Percentiles rank a stretch among this genome's conserved stretches.
Evolutionary conservation across 208 protist species (phyloP).

Genomic region (Kentomonas sorsogonicus): DNA sequence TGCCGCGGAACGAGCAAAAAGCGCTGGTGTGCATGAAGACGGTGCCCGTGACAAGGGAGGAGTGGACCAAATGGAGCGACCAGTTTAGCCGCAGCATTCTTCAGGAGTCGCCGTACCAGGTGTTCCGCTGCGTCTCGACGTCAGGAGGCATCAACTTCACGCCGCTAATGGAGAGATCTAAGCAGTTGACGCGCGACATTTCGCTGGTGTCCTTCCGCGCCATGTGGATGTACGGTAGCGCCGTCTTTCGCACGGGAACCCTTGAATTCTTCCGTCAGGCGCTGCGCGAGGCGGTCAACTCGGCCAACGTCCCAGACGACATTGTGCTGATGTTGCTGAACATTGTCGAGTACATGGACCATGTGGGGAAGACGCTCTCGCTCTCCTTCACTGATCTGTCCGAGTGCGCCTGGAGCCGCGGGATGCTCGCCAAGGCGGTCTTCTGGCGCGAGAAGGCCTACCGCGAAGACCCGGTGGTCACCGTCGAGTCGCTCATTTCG

Average conservation of each 20-base stretch:
- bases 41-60: conserved; percentile 64
- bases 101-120: conserved; percentile 78
- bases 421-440: conserved; percentile 84
- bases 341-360: conserved; percentile 86
- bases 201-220: conserved; percentile 67
- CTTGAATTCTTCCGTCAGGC: conserved; percentile 58
- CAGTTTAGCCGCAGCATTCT: conserved; percentile 63
- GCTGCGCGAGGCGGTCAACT: conserved; percentile 54
- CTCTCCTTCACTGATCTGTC: conserved; percentile 59
- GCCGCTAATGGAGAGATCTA: conserved; percentile 58
- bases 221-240: conserved; percentile 68
- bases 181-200: conserved; percentile 58
- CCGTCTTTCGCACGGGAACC: conserved; percentile 46
- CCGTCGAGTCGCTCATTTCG: conserved; percentile 72
- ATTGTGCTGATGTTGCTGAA: conserved; percentile 59
- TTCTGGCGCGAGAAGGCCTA: conserved; percentile 85
- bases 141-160: conserved; percentile 58
- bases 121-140: conserved; percentile 75
- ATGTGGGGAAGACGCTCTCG: conserved; percentile 61
- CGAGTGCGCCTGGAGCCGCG: conserved; percentile 77
- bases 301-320: conserved; percentile 62
- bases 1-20: conserved; percentile 57
- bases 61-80: conserved; percentile 73
- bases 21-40: conserved; percentile 52
- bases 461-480: conserved; percentile 53